A percentile compares a stretch with the other conserved stretches of the same genome.
Conservation (phyloP, 805 yeast species). For the Yarrowia porcina region DNA sequence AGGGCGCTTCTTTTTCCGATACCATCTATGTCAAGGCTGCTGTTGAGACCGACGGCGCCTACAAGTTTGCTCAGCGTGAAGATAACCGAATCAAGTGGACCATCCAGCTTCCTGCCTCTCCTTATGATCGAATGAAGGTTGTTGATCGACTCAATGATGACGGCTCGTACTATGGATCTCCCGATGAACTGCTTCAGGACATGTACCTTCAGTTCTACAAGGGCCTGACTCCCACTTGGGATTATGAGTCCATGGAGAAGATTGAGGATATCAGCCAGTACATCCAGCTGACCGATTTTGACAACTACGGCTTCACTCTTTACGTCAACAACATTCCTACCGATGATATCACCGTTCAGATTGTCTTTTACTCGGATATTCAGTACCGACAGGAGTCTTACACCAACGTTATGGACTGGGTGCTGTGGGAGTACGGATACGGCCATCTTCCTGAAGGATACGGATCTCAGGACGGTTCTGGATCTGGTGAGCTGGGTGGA, state of each 20-base stretch:
- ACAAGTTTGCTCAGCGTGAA: constrained; percentile 10
- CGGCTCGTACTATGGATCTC: background rate
- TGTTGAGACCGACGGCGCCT: background rate
- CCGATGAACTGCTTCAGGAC: background rate
- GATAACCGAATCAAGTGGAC: constrained; percentile 14
- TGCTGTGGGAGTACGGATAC: background rate
- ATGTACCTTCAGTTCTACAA: background rate
- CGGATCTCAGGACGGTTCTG: background rate
- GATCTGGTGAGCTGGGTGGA: background rate
- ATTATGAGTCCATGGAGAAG: background rate
- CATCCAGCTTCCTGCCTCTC: constrained; percentile 11
- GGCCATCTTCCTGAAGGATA: background rate
- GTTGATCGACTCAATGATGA: background rate
- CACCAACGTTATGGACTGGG: background rate
- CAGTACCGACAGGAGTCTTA: background rate
- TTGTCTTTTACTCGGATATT: background rate
- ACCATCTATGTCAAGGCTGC: background rate
- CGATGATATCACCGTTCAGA: background rate
- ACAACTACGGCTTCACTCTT: background rate
- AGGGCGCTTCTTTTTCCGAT: background rate
- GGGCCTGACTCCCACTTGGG: constrained; percentile 7
- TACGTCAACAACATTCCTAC: background rate
- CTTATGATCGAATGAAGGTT: constrained; percentile 10
- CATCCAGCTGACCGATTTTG: background rate
- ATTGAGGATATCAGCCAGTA: background rate